Evolutionary conservation across 345 rosid species (phyloP), one percentile per base, ranked within the genome.

Genomic region (Ceriops zippeliana): DNA sequence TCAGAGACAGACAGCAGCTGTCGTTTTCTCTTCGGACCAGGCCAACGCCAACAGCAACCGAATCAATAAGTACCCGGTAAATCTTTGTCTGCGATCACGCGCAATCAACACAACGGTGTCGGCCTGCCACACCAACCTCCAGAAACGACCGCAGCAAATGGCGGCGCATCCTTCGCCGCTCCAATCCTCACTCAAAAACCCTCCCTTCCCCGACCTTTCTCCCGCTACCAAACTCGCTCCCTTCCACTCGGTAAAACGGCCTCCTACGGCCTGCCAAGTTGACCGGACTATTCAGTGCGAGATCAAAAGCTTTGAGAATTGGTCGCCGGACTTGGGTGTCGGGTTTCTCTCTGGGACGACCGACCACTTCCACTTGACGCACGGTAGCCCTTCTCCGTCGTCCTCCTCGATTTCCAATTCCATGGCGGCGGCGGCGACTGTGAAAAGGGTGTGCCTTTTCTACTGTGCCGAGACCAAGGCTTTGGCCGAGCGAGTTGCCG

Each of bases 401-500:
- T 68, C 80, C 56, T 71, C 92, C 56, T 71, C 92, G 3, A 38
- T 78, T 68, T 77, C 87, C 15, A 83, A 76, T 26, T 76, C 87
- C 5, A 85, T 76, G 37, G 79, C 92, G 4, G 83, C 81, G 19
- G 30, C 86, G n/a, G 84, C 85, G 67, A 65, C 70, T 61, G 76
- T 78, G 49, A 90, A 90, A 76, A 84, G 82, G 49, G 89, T 91
- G 32, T 86, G 84, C 54, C 95, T 93, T 60, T 93, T 91, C 76
- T 80, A 83, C 81, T 86, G 90, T 69, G 83, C 76, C 53, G 98
- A 93, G 81, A 91, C 88, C 32, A 80, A 71, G 76, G 79, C 85
- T n/a, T 90, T 93, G 32, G 98, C 98, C 6, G 84, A 89, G 88
- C 80, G 90, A 70, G 71, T 91, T 52, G 92, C 95, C 17, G 72